Evolutionary conservation across 2,329 filamentous ascomycete species (phyloP), one percentile per base, ranked within the genome.

Genomic region (Aspergillus sp.): DNA sequence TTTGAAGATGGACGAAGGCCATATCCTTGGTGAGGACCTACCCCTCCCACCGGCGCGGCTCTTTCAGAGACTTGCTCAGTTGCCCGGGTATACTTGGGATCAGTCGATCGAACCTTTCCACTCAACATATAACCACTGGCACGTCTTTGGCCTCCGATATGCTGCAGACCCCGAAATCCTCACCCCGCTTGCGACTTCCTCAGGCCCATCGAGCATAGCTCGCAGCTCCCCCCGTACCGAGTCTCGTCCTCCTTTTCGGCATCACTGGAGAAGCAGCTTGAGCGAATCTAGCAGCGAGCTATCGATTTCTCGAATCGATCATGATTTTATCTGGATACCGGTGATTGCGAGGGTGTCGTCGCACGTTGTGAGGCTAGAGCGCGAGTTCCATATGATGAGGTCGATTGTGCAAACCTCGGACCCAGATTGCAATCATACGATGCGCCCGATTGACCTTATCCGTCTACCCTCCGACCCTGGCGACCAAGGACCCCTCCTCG

Each of bases 81-180:
- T 93, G 66, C 84, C 88, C 50, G 90, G 90, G 57, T 93, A 92
- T 74, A 87, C 85, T 7, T 93, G 91, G 91, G 89, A 93, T 76
- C 89, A 91, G 67, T 83, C 85, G 17, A 66, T 76, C 64, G 74
- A 76, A 54, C 79, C 78, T 8, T 77, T 80, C 56, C 79, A 80
- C 65, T 79, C 85, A 54, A 92, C 89, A 70, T 97, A 97, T 78
- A 92, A 96, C 76, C 93, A 93, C 80, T 98, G 93, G 92, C 88
- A 91, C 76, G 84, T 90, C 69, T 85, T 83, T 66, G 90, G 89
- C 57, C 72, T 80, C 51, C 74, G 88, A 79, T 69, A 88, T 85
- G 70, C 86, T 79, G 51, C 81, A 77, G 64, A 84, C 74, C 72
- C 80, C 75, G 71, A 82, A 68, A 64, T 72, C 48, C 78, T 82